A percentile compares a stretch with the other conserved stretches of the same genome.
These are phyloP conservation scores for Aspergillus japonicus DNA, from an alignment of 2,329 filamentous ascomycete species.

Conservation along the genomic window DNA sequence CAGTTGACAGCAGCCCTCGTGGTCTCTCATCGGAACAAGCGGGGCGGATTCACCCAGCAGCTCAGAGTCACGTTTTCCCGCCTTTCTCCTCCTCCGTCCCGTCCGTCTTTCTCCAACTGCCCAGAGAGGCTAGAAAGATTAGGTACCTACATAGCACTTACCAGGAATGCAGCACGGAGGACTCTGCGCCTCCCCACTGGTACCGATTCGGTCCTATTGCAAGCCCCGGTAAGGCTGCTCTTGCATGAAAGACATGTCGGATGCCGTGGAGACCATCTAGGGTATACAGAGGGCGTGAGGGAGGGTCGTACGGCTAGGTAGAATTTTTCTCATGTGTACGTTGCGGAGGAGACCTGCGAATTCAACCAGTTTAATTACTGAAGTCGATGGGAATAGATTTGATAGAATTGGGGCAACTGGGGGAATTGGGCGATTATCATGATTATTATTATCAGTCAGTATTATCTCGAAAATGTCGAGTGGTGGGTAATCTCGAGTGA, in stretches of 20 bases:
- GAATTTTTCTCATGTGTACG: background rate
- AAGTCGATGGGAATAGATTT: too few species aligned
- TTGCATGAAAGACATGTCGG: slow-evolving; percentile 14
- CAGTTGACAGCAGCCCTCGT: slow-evolving; percentile 18
- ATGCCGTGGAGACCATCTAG: slow-evolving; percentile 4
- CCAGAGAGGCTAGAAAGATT: background rate
- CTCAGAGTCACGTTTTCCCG: slow-evolving; percentile 20
- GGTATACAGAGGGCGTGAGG: background rate
- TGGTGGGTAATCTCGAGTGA: background rate
- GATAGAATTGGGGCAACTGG: too few species aligned
- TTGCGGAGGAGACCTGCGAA: background rate
- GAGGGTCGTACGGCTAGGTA: slow-evolving; percentile 2
- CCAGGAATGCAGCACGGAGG: background rate
- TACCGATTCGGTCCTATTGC: slow-evolving; percentile 6
- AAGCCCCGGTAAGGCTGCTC: slow-evolving; percentile 23
- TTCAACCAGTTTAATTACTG: too few species aligned
- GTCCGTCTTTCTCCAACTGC: background rate
- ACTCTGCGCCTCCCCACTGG: slow-evolving; percentile 1
- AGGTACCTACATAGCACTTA: background rate
- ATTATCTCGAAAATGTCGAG: too few species aligned
- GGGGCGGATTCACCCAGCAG: slow-evolving; percentile 14
- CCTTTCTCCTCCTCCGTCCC: slow-evolving; percentile 2
- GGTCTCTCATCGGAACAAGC: slow-evolving; percentile 22
- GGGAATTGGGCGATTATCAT: too few species aligned
- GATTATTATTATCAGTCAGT: too few species aligned